Percentiles rank a stretch among this genome's conserved stretches.
Evolutionary conservation across 179 eudicot species (phyloP).

Genomic region (Silene noctiflora): DNA sequence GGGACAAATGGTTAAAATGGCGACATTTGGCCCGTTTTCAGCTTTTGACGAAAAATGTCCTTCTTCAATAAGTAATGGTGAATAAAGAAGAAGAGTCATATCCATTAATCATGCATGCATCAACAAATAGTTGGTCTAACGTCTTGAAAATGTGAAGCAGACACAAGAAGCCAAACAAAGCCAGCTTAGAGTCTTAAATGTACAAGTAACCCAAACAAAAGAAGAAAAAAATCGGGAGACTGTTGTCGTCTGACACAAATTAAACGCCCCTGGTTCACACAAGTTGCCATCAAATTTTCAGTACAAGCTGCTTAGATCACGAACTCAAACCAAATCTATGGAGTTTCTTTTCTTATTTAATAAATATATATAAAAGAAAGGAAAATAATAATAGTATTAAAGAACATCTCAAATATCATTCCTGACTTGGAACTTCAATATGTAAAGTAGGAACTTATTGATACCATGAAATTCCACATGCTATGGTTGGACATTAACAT

Average conservation of each 20-base stretch:
- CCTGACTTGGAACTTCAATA: slow-evolving; percentile 1
- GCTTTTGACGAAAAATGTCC: no score
- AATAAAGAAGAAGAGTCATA: no score
- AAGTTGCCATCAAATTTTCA: neutral
- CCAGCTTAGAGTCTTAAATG: slow-evolving; percentile 12
- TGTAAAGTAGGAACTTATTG: neutral
- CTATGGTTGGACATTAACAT: slow-evolving; percentile 3
- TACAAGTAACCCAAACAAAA: slow-evolving; percentile 11
- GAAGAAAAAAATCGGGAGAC: neutral
- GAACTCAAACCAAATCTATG: neutral
- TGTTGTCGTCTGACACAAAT: neutral
- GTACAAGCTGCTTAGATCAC: neutral
- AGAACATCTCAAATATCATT: neutral
- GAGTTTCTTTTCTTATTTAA: neutral
- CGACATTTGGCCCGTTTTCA: no score
- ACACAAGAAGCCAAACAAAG: slow-evolving; percentile 3
- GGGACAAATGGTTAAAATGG: no score
- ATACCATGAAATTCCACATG: neutral
- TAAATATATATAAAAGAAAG: no score
- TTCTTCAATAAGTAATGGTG: no score
- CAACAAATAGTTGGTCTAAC: neutral
- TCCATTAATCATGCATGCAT: no score
- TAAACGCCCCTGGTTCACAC: slow-evolving; percentile 10
- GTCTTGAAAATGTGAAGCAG: slow-evolving; percentile 1
- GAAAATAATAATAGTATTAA: neutral